phyloP scores from a whole-genome alignment of 768 basidiomycete species.

The Mycena alexandri region DNA sequence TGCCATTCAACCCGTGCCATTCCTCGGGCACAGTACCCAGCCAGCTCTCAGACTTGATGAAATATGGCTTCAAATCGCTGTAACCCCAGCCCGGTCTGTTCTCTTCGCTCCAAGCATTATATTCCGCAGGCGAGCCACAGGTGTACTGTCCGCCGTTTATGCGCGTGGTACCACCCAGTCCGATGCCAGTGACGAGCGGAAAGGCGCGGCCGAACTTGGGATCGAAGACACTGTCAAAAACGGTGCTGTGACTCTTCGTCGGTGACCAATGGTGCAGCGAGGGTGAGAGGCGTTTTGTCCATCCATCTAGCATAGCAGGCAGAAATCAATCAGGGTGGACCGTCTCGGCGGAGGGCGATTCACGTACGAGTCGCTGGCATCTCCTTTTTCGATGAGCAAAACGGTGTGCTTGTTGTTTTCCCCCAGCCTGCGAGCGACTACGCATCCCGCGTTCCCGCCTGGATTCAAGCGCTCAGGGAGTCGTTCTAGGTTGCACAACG shows the following conservation, averaged over 20 bases:
- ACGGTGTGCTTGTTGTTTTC: conserved; percentile 43
- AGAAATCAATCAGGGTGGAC: too few species aligned
- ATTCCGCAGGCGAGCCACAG: conserved; percentile 41
- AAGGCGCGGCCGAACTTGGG: conserved; percentile 18
- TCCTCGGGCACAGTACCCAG: conserved; percentile 12
- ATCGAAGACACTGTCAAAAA: conserved; percentile 33
- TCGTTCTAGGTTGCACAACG: neutral
- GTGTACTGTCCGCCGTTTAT: conserved; percentile 47
- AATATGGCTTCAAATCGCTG: conserved; percentile 48
- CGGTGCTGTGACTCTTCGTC: conserved; percentile 39
- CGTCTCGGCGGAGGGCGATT: too few species aligned
- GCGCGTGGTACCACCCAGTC: conserved; percentile 43
- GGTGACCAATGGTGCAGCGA: conserved; percentile 43
- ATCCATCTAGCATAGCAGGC: conserved; percentile 41
- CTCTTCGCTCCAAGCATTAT: conserved; percentile 43
- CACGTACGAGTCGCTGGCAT: conserved; percentile 37
- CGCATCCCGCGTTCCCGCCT: conserved; percentile 48
- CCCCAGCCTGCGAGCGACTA: conserved; percentile 47
- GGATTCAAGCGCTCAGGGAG: neutral
- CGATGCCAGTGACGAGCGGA: conserved; percentile 44
- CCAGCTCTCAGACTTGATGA: conserved; percentile 48
- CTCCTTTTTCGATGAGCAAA: conserved; percentile 48
- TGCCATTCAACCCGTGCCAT: conserved; percentile 22
- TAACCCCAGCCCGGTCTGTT: conserved; percentile 52
- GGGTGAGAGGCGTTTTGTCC: conserved; percentile 46